Evolutionary conservation across 306 rosid genomes (phyloP), one percentile per base, ranked within the genome.

Genomic region (Malus sieversii): DNA sequence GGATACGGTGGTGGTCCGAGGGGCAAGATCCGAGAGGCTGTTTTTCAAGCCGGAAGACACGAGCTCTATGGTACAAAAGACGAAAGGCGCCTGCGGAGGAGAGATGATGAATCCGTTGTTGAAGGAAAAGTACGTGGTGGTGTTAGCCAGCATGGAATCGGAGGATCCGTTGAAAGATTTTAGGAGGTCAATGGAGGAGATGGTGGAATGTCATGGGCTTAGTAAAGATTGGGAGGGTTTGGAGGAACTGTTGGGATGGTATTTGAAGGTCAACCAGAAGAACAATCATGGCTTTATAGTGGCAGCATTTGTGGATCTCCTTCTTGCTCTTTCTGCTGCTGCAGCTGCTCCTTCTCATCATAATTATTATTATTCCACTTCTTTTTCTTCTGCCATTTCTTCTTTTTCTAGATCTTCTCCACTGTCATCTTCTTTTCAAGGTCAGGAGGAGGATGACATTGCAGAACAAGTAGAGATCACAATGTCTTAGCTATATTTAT

Each of bases 151-250:
- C 2, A 77, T 93, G 92, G 96, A 93, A 8, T 93, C 98, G 3
- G 84, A 84, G 7, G 88, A 93, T 75, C 96, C 92, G n/a, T 87
- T 84, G 60, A 58, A 72, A 5, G 98, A 93, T 69, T 91, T 93
- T 22, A 80, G 82, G 68, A 87, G 78, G 75, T 93, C 98, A 20
- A 93, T 93, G 98, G 93, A 85, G 86, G 97, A 93, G 75, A 89
- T 93, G 96, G 96, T 93, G 69, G 97, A 91, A 66, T 80, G 82
- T 20, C 89, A 85, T 66, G 93, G 88, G 3, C 79, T 90, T 48
- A 42, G 45, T 0, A 90, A 69, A 27, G 90, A 91, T 72, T 93
- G 97, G 98, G 97, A 89, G 3, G 76, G 88, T 18, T 78, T 93
- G 77, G 96, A 89, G 23, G 92, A 88, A 66, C 68, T 89, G 27